Base-by-base conservation (phyloP, 768 basidiomycete genomes). In the Mycena epipterygia region DNA sequence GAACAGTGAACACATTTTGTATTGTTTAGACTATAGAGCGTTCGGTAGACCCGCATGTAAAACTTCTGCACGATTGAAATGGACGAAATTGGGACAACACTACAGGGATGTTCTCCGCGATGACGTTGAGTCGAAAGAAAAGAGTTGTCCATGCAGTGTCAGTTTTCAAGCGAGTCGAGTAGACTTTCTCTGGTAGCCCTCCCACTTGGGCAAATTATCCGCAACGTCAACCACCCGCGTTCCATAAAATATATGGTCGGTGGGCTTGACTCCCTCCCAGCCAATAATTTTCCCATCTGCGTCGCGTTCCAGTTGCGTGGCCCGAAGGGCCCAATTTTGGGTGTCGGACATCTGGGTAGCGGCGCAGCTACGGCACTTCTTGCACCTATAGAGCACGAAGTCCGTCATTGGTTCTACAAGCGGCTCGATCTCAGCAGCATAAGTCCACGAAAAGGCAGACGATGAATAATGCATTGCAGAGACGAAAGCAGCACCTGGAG, bases 251-350 rank as follows among this genome's bases (percentile, higher is more conserved):
- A 75, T 74, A 35, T 75, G 74, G 3, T 35, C 19, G 8, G 68
- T 70, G 9, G 74, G 74, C 42, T 67, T 73, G 23, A 75, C 61
- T 13, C 35, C 64, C 6, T 75, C 74, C 71, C 71, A 75, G 19
- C 63, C 49, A 25, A 64, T 65, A 3, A 75, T 66, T 30, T 71
- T 75, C 25, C 72, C 74, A 42, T 44, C 25, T 35, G 64, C 71
- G 41, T 71, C 74, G 64, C 74, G 68, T 19, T 56, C 74, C 32
- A 75, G 52, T 16, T 75, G 71, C n/a, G 64, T 56, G 55, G 53
- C 57, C 7, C 71, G 64, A 13, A 75, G 35, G 29, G 67, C 62
- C 65, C 71, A 72, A n/a, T 73, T 73, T 27, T 55, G 12, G 32
- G 3, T 64, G 13, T n/a, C 55, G 0, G 51, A 21, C 41, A 68